These are phyloP conservation scores for Paxillus involutus DNA, from an alignment of 768 basidiomycete species.

Conservation along the genomic window DNA sequence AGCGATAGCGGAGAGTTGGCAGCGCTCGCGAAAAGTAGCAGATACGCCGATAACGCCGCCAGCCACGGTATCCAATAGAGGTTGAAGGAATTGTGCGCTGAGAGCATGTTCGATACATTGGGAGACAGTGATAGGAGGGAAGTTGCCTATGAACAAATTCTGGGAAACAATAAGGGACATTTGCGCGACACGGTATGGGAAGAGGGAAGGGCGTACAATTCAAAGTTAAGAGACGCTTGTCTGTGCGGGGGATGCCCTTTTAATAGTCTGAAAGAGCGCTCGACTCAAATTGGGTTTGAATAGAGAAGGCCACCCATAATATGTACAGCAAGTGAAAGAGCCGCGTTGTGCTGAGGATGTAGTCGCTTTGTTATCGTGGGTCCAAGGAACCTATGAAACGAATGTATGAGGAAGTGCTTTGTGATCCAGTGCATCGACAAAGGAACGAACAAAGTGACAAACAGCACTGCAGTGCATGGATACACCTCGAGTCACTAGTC, in stretches of 20 bases:
- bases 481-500: no score
- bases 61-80: slow-evolving; percentile 29
- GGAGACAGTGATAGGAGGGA: slow-evolving; percentile 28
- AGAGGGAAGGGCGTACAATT: slow-evolving; percentile 1
- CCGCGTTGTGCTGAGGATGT: neutral
- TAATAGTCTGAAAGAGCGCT: neutral
- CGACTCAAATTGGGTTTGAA: neutral
- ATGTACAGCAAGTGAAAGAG: slow-evolving; percentile 2
- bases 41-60: slow-evolving; percentile 39
- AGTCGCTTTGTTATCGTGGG: neutral
- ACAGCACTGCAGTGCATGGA: neutral
- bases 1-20: slow-evolving; percentile 37
- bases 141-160: slow-evolving; percentile 30
- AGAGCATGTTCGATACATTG: slow-evolving; percentile 28
- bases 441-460: neutral
- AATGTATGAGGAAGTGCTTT: neutral
- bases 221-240: neutral
- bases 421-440: neutral
- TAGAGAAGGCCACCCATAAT: neutral
- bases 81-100: slow-evolving; percentile 17
- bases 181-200: neutral
- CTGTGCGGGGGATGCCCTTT: neutral
- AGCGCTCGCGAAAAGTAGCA: slow-evolving; percentile 38
- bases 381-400: neutral
- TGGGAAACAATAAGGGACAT: slow-evolving; percentile 30